Evolutionary conservation across 108 stramenopile species (phyloP).

Genomic region (Cyclotella kingstonii): DNA sequence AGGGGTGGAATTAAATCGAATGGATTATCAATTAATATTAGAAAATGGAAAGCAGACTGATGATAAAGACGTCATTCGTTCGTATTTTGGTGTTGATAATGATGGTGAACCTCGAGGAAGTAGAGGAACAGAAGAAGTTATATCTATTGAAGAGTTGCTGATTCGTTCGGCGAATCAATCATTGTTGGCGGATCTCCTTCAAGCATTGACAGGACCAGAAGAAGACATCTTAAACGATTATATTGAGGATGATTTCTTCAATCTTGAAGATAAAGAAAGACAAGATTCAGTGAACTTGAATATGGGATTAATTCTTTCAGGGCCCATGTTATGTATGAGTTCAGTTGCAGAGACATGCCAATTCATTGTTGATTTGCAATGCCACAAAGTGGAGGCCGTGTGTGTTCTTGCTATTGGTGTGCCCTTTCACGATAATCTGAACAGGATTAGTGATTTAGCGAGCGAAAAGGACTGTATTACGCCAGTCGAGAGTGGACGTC

Average conservation of each 20-base stretch:
- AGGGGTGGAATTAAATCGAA: conserved; percentile 70
- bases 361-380: conserved; percentile 26
- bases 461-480: conserved; percentile 6
- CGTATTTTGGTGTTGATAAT: conserved; percentile 19
- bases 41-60: conserved; percentile 24
- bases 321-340: conserved; percentile 34
- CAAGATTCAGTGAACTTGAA: not conserved
- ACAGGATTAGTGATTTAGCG: not conserved
- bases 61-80: conserved; percentile 37
- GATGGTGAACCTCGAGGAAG: conserved; percentile 1
- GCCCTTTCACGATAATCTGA: conserved; percentile 10
- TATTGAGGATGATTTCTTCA: conserved; percentile 2
- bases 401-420: conserved; percentile 35
- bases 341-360: conserved; percentile 33
- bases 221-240: conserved; percentile 4
- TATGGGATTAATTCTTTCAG: conserved; percentile 32
- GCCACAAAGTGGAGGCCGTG: conserved; percentile 26
- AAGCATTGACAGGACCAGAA: conserved; percentile 52
- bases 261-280: not conserved
- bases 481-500: too few relatives aligned
- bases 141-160: conserved; percentile 33
- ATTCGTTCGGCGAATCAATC: conserved; percentile 81
- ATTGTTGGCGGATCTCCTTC: conserved; percentile 70
- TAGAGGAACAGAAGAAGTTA: not conserved
- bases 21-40: conserved; percentile 66